These are phyloP conservation scores for Cylindricascospora bacillispora DNA, from an alignment of 1,139 yeast genomes.

Conservation along the genomic window DNA sequence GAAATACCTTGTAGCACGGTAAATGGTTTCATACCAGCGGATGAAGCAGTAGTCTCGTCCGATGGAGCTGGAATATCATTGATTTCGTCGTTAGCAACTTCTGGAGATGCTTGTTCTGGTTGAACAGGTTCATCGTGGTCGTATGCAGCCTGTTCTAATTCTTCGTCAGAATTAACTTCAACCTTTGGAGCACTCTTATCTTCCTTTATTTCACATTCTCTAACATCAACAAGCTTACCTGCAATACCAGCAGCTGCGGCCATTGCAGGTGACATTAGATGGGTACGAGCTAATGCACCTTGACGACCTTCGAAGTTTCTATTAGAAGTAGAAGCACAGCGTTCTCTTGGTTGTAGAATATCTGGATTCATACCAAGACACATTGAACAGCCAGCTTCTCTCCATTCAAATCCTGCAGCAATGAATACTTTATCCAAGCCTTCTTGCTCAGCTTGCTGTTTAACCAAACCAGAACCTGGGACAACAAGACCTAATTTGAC, in stretches of 20 bases:
- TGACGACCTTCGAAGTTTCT: slow-evolving; percentile 99
- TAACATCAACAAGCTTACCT: slow-evolving; percentile 84
- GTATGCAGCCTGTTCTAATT: slow-evolving; percentile 54
- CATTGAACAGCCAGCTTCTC: slow-evolving; percentile 99
- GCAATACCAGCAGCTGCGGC: slow-evolving; percentile 96
- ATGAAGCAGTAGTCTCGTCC: slow-evolving; percentile 36
- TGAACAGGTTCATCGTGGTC: slow-evolving; percentile 49
- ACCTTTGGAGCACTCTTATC: slow-evolving; percentile 51
- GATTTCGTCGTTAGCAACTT: slow-evolving; percentile 32
- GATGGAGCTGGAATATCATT: slow-evolving; percentile 44
- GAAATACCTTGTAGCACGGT: slow-evolving; percentile 68
- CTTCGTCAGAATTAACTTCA: slow-evolving; percentile 45
- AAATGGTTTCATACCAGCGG: slow-evolving; percentile 65
- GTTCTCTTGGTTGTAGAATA: slow-evolving; percentile 82
- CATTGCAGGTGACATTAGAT: slow-evolving; percentile 97
- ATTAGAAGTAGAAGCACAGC: slow-evolving; percentile 97
- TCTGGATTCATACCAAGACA: slow-evolving; percentile 99
- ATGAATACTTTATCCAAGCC: slow-evolving; percentile 84
- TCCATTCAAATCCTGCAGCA: slow-evolving; percentile 95
- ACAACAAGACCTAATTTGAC: slow-evolving; percentile 82
- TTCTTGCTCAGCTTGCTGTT: slow-evolving; percentile 84
- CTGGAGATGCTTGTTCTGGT: slow-evolving; percentile 27
- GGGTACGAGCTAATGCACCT: slow-evolving; percentile 95
- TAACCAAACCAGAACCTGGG: slow-evolving; percentile 94
- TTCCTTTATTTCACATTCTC: slow-evolving; percentile 53